phyloP scores from a whole-genome alignment of 768 basidiomycete species.

The Mycena albidolilacea region DNA sequence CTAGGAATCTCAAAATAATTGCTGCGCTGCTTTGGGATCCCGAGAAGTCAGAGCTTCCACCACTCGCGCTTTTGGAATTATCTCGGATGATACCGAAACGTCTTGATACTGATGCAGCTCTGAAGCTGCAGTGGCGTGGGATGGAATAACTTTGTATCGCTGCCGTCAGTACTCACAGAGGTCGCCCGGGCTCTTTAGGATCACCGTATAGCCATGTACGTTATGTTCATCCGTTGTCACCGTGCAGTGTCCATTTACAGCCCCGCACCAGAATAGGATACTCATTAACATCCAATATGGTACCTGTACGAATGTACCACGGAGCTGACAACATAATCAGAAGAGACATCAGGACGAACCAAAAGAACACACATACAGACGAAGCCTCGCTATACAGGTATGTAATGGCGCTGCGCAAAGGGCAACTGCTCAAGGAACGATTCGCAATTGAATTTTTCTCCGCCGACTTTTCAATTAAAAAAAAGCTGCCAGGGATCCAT shows the following conservation, averaged over 20 bases:
- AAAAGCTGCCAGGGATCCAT: too few relatives aligned
- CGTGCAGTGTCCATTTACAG: slow-evolving; percentile 32
- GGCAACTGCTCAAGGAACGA: too few relatives aligned
- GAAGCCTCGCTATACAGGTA: slow-evolving; percentile 6
- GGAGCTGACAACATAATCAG: too few relatives aligned
- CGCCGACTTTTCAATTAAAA: too few relatives aligned
- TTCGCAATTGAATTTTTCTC: too few relatives aligned
- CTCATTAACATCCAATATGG: slow-evolving; percentile 31
- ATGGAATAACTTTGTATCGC: slow-evolving; percentile 20
- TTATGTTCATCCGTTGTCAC: slow-evolving; percentile 35
- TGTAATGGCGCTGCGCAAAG: neutral
- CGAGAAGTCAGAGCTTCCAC: neutral
- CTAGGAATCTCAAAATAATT: too few relatives aligned
- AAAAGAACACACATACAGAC: slow-evolving; percentile 1
- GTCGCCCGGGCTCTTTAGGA: slow-evolving; percentile 25
- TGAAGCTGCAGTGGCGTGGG: slow-evolving; percentile 27
- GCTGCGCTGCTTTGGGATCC: too few relatives aligned
- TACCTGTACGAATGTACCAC: slow-evolving; percentile 24
- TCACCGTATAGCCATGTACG: too few relatives aligned
- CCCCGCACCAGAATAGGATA: slow-evolving; percentile 36
- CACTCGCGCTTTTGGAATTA: neutral
- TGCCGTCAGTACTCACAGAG: too few relatives aligned
- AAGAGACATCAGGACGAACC: neutral
- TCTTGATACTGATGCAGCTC: slow-evolving; percentile 35
- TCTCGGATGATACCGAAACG: slow-evolving; percentile 6